Evolutionary conservation across 1,284 basidiomycete species (phyloP).

Genomic region (Ganoderma resinaceum): DNA sequence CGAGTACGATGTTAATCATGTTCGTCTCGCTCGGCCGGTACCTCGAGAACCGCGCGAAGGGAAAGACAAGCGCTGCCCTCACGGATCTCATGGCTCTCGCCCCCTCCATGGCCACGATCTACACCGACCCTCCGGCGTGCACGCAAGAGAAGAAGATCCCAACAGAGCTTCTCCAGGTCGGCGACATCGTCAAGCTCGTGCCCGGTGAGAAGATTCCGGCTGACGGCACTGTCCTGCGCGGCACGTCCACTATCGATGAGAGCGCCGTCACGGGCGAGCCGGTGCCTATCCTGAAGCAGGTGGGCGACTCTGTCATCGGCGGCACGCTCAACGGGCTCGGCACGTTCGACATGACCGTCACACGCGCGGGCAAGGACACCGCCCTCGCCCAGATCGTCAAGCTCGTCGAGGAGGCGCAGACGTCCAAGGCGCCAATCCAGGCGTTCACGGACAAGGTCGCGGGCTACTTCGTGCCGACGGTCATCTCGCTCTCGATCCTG

Average conservation of each 20-base stretch:
- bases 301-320: conserved; percentile 89
- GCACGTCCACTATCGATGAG: conserved; percentile 92
- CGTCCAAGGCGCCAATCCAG: conserved; percentile 97
- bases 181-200: conserved; percentile 93
- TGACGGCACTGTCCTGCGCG: conserved; percentile 89
- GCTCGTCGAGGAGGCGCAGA: conserved; percentile 98
- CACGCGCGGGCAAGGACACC: conserved; percentile 95
- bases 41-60: conserved; percentile 97
- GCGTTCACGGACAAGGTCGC: conserved; percentile 96
- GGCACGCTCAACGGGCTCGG: conserved; percentile 97
- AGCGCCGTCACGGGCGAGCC: conserved; percentile 98
- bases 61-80: conserved; percentile 94
- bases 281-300: conserved; percentile 86
- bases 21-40: conserved; percentile 97
- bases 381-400: conserved; percentile 96
- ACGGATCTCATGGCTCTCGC: conserved; percentile 96
- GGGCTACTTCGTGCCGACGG: conserved; percentile 94
- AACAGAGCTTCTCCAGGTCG: conserved; percentile 94
- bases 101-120: conserved; percentile 95
- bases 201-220: conserved; percentile 98
- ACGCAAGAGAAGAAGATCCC: conserved; percentile 90
- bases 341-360: conserved; percentile 95
- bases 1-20: conserved; percentile 98
- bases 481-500: conserved; percentile 82
- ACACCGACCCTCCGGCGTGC: conserved; percentile 81